A percentile compares a stretch with the other conserved stretches of the same genome.
Conservation (phyloP, 108 stramenopile genomes). For the Asterionellopsis glacialis region DNA sequence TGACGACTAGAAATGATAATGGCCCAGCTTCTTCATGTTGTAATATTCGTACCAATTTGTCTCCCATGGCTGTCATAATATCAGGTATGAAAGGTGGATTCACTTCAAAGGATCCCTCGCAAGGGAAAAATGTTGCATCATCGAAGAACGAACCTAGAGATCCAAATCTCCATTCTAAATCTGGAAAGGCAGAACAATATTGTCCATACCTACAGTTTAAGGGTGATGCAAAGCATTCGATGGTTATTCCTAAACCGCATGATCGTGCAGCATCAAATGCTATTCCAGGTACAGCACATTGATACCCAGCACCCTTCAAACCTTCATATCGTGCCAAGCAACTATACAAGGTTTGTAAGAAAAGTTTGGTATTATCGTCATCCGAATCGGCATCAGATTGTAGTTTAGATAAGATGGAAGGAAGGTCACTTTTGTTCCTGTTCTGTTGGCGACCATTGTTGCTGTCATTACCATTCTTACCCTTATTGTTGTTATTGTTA, state of each 20-base stretch:
- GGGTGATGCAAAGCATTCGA: slow-evolving; percentile 74
- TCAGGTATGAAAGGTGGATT: slow-evolving; percentile 81
- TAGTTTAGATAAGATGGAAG: no score
- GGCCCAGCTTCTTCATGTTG: slow-evolving; percentile 26
- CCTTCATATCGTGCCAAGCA: slow-evolving; percentile 31
- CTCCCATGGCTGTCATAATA: slow-evolving; percentile 54
- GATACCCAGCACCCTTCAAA: slow-evolving; percentile 52
- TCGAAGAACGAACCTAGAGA: slow-evolving; percentile 60
- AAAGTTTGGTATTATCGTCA: not conserved
- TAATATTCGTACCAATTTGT: slow-evolving; percentile 17
- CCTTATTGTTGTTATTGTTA: no score
- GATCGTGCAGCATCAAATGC: slow-evolving; percentile 40
- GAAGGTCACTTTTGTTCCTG: no score
- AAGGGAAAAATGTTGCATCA: slow-evolving; percentile 1
- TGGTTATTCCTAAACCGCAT: slow-evolving; percentile 12
- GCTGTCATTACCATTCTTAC: no score
- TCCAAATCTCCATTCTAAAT: slow-evolving; percentile 79
- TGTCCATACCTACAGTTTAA: slow-evolving; percentile 46
- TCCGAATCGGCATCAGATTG: not conserved
- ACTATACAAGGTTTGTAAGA: slow-evolving; percentile 19
- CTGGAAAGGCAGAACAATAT: slow-evolving; percentile 54
- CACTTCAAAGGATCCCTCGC: slow-evolving; percentile 49
- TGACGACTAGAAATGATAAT: slow-evolving; percentile 58
- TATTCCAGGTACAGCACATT: slow-evolving; percentile 43
- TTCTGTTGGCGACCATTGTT: no score